These are phyloP conservation scores for Claviceps africana DNA, from an alignment of 2,329 filamentous ascomycete species.

Conservation along the genomic window DNA sequence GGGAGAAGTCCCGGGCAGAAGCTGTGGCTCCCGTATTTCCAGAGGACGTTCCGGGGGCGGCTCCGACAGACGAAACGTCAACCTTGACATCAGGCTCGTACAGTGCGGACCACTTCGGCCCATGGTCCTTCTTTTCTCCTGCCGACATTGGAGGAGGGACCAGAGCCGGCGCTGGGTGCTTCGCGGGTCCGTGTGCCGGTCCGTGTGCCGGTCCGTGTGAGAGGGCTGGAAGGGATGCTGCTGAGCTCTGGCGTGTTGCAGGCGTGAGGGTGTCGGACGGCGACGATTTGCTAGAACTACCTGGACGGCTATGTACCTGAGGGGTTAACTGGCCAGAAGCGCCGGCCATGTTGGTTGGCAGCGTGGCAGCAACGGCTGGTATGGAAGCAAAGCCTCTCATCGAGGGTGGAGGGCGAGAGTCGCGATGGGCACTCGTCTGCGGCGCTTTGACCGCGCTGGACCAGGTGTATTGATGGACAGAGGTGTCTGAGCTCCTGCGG, in stretches of 20 bases:
- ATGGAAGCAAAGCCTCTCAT: constrained; percentile 18
- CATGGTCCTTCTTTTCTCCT: constrained; percentile 4
- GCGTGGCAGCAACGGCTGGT: constrained; percentile 2
- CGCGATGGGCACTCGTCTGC: constrained; percentile 8
- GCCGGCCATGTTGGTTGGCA: not conserved
- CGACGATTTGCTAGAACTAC: constrained; percentile 1
- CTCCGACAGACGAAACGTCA: not conserved
- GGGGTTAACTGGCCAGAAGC: not conserved
- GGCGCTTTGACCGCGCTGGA: constrained; percentile 8
- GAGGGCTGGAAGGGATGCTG: constrained; percentile 11
- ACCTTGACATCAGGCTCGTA: constrained; percentile 1
- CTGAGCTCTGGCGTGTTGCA: constrained; percentile 11
- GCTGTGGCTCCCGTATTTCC: not conserved
- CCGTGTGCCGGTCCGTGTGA: constrained; percentile 7
- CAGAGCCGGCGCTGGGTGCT: constrained; percentile 6
- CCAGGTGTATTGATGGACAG: constrained; percentile 11
- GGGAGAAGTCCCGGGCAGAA: not conserved
- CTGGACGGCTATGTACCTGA: not conserved
- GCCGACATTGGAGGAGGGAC: constrained; percentile 6
- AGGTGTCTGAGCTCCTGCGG: constrained; percentile 18
- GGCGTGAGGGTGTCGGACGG: constrained; percentile 1
- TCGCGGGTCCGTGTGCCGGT: constrained; percentile 6
- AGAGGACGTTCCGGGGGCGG: not conserved
- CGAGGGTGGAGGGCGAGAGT: constrained; percentile 17
- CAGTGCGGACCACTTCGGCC: constrained; percentile 4